Evolutionary conservation across 108 stramenopile genomes (phyloP), one percentile per base, ranked within the genome.

Genomic region (Conticribra guillardii): DNA sequence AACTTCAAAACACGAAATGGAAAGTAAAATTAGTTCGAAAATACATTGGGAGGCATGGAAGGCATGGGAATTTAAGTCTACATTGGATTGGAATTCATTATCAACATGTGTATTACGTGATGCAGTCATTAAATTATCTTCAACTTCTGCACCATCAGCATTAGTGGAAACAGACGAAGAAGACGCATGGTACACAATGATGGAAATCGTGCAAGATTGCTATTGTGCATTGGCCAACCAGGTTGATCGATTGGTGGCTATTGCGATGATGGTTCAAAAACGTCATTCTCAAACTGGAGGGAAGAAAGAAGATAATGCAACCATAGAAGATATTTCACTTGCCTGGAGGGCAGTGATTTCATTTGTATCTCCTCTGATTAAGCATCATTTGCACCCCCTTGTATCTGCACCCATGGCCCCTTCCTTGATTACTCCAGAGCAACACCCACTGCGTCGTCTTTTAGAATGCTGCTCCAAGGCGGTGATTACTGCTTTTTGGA

Each of bases 131-230:
- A 19, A 17, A 49, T 17, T 57, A 7, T 27, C 30, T 22, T n/a
- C 51, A 37, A 22, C 27, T 48, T 33, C 51, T 15, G 14, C 50
- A 5, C 27, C 51, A 23, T 23, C 18, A 17, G 0, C 41, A 29
- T 15, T 37, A 21, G 55, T 28, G 23, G 55, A 23, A 1, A n/a
- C n/a, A n/a, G 18, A 3, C 59, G 37, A 32, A 32, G 17, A 16
- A 4, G 31, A 29, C 17, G 41, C 22, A 9, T 17, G 48, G 66
- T 46, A 14, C 23, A 23, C 26, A 0, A 23, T 31, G 17, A 34
- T 16, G 28, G 63, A 69, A 47, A 52, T 77, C 58, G 52, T 77
- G 14, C 58, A 64, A 28, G 68, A 77, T 65, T 77, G 68, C 63
- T 30, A 69, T 27, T 22, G 21, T 19, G 45, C 57, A 0, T 45